Base-by-base conservation (phyloP, 306 rosid species). In the Dicorynia guianensis region DNA sequence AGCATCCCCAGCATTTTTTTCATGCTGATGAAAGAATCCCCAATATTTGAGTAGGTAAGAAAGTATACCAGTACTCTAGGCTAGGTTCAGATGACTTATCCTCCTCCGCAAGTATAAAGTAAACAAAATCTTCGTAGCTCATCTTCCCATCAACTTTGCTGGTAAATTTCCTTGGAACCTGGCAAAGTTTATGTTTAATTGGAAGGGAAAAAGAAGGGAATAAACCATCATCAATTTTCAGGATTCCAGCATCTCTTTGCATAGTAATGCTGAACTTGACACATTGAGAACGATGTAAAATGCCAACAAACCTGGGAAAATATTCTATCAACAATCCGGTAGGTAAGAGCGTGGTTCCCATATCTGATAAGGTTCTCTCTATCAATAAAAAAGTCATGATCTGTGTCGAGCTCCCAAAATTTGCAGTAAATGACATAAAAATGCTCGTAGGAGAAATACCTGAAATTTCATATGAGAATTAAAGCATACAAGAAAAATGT, bases 381-480 rank as follows among this genome's bases (percentile, higher is more conserved):
- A 84, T 96, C 97, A 67, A 96, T 90, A 74, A 93, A 81, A 84
- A 96, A 96, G 87, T 96, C 99, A 76, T 93, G 99, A 84, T 96
- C 99, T 19, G 93, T 85, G 85, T 96, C 99, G 88, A 96, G 93
- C 94, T 96, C 99, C 99, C 99, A 96, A 83, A 96, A 96, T 83
- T 96, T 96, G 89, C 99, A 96, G 91, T 96, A 96, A 74, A 96
- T 88, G 74, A 96, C 99, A 84, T 96, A 96, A 83, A 96, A 96
- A 80, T 96, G 98, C 83, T 96, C 99, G 75, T 96, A 96, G 7
- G 99, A 96, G 87, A 96, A 96, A 89, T 96, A 81, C 85, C 86
- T 85, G 88, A 78, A 85, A 84, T 69, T 69, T 34, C 43, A 7
- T 2, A 39, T 40, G 48, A 72, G 49, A 63, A 57, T 55, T 54